Evolutionary conservation across 805 yeast species (phyloP).

Genomic region (Saturnispora galanensis): DNA sequence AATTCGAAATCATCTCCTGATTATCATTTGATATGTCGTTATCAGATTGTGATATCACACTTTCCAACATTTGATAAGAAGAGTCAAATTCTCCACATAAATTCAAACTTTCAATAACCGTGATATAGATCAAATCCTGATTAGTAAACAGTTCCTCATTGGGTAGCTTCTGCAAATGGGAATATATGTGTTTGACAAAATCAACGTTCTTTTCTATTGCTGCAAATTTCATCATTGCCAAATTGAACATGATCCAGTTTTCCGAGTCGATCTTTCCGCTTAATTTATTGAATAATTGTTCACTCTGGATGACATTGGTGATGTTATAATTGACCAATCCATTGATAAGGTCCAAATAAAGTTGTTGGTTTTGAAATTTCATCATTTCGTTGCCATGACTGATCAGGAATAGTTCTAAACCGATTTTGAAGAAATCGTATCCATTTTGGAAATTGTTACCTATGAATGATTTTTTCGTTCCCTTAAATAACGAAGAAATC

Average conservation of each 20-base stretch:
- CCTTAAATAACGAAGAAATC: conserved; percentile 40
- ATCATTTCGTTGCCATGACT: conserved; percentile 15
- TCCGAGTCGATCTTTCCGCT: conserved; percentile 10
- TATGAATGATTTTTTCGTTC: conserved; percentile 34
- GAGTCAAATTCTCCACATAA: conserved; percentile 37
- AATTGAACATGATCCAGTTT: conserved; percentile 23
- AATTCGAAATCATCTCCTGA: conserved; percentile 11
- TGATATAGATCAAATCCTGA: conserved; percentile 42
- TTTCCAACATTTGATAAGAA: conserved; percentile 50
- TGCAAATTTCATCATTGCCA: conserved; percentile 32
- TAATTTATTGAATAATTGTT: conserved; percentile 13
- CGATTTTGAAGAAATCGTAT: conserved; percentile 39
- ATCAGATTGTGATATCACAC: conserved; percentile 30
- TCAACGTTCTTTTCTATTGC: conserved; percentile 29
- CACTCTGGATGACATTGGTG: conserved; percentile 13
- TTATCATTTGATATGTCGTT: conserved; percentile 9
- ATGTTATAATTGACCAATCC: conserved; percentile 22
- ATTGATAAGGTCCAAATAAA: conserved; percentile 18
- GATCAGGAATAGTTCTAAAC: conserved; percentile 34
- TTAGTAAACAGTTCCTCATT: conserved; percentile 12
- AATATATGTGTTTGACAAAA: conserved; percentile 31
- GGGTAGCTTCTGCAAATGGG: conserved; percentile 4
- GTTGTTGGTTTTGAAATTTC: conserved; percentile 11
- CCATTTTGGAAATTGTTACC: conserved; percentile 31
- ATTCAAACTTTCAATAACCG: conserved; percentile 43